Base-by-base conservation (phyloP, 352 stramenopile species). In the Lagenidium giganteum region DNA sequence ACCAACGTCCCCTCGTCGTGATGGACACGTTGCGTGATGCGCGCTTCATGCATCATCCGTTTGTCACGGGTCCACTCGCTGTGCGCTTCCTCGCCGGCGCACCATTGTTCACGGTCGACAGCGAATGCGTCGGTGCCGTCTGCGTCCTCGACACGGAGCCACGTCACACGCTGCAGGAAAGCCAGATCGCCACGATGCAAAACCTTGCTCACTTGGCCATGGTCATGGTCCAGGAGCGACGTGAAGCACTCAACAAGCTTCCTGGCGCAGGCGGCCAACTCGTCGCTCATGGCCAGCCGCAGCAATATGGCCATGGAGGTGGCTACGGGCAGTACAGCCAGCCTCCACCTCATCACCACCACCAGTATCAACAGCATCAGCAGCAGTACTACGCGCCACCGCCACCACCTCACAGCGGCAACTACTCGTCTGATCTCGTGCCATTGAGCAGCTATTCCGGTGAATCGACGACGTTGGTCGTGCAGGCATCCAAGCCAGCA, bases 1-100 rank as follows among this genome's bases (percentile, higher is more conserved):
- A 87, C 22, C 68, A 82, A 43, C 57, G 62, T 47, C 76, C 80
- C 16, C 63, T 96, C 27, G 79, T 95, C 20, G 83, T 98, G 2
- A 90, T 87, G 54, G 90, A 98, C 54, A 76, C 91, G 6, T 46
- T 73, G 40, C 64, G 76, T 1, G 94, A 98, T 54, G 42, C 69
- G n/a, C 74, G 92, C 6, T 98, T 98, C 53, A 54, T 61, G 29
- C 52, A 78, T 12, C 96, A 96, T 55, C 73, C 83, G 47, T 83
- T 98, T 24, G 91, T 97, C 1, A 96, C 79, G 1, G 92, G 92
- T 14, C 66, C 80, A 13, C 78, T 96, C 2, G 64, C 79, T 42
- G 90, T 98, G 37, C 84, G 94, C 13, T 98, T 98, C 60, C 87
- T 98, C 36, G 92, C 94, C 0, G 92, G 88, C 26, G 86, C 90